Base-by-base conservation (phyloP, 208 protist genomes). In the Naegleria gruberi region DNA sequence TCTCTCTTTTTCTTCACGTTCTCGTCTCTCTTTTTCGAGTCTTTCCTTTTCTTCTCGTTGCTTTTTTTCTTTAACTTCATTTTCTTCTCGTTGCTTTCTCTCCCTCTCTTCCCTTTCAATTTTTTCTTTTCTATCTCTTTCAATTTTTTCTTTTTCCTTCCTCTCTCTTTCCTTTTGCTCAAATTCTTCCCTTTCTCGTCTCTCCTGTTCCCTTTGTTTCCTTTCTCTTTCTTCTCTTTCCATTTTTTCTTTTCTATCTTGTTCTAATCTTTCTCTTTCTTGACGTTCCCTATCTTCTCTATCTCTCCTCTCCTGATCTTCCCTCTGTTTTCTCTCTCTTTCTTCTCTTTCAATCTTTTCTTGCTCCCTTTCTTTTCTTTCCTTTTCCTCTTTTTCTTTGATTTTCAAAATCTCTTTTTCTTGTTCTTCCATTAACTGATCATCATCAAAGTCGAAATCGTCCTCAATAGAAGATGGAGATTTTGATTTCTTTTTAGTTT, bases 301-400 rank as follows among this genome's bases (percentile, higher is more conserved):
- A 5, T 87, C 46, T 40, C 4, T 8, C 26, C 82, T 65, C 83
- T 84, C 74, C 4, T 34, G 6, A 5, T 84, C 74, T 84, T 84
- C 81, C 85, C n/a, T 90, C n/a, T 17, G 8, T 84, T 84, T 84
- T 82, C 6, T 82, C 83, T 84, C 74, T 8, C 47, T 89, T 90
- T 84, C 74, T 34, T 84, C 74, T 84, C 47, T 90, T 84, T 86
- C 81, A 40, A 40, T 90, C 85, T 30, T 90, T 90, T 90, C 81
- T 40, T 86, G 26, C 85, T 86, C 81, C 85, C n/a, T 90, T 90
- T 86, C 81, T 83, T 41, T 90, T 90, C 40, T 90, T 84, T 90
- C 81, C n/a, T 6, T 77, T 84, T 90, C 51, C n/a, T 90, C 51
- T 90, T 90, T 86, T 90, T 90, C n/a, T 90, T 90, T 90, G 44